Evolutionary conservation across 2,329 filamentous ascomycete genomes (phyloP).

Genomic region (Colletotrichum brevisporum): DNA sequence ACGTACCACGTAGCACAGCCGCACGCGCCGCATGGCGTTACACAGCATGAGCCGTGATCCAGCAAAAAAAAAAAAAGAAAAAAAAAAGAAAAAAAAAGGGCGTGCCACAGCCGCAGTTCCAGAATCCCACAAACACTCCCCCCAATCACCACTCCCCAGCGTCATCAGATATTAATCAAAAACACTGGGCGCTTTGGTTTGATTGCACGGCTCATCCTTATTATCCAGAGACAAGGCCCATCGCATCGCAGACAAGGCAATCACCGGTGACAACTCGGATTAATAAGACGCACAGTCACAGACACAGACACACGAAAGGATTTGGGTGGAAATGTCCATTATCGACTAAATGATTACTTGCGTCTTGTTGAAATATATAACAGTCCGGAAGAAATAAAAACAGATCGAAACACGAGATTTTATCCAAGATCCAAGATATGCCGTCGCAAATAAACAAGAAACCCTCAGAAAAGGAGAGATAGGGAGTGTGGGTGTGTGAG

Average conservation of each 20-base stretch:
- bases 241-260: not conserved
- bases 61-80: too few relatives aligned
- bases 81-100: too few relatives aligned
- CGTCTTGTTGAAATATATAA: conserved; percentile 33
- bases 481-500: conserved; percentile 1
- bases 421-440: conserved; percentile 19
- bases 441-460: conserved; percentile 3
- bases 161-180: too few relatives aligned
- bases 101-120: too few relatives aligned
- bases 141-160: too few relatives aligned
- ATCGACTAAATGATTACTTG: conserved; percentile 36
- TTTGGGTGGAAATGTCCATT: conserved; percentile 20
- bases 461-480: not conserved
- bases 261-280: not conserved
- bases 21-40: conserved; percentile 3
- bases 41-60: not conserved
- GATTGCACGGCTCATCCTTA: too few relatives aligned
- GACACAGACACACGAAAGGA: not conserved
- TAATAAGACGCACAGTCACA: too few relatives aligned
- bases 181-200: too few relatives aligned
- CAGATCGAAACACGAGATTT: not conserved
- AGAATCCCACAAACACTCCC: too few relatives aligned
- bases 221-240: too few relatives aligned
- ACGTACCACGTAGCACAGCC: not conserved
- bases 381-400: conserved; percentile 16